Base-by-base conservation (phyloP, 2,329 filamentous ascomycete genomes). In the Alternaria sp. region DNA sequence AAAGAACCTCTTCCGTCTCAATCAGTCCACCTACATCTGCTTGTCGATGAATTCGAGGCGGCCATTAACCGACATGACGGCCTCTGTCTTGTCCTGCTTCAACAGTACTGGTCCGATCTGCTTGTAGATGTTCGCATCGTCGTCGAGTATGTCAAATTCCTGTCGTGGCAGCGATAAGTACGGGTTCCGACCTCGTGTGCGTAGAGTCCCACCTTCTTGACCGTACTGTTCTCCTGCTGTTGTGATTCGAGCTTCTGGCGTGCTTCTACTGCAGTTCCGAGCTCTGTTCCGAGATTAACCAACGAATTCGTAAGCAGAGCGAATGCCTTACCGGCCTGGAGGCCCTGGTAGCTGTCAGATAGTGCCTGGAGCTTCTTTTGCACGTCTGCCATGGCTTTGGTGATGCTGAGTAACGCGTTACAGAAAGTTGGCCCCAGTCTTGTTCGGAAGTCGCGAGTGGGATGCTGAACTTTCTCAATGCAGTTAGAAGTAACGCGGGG, bases 181-280 rank as follows among this genome's bases (percentile, higher is more conserved):
- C 55, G 20, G 27, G 12, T 16, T 12, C 18, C 9, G 20, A n/a
- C n/a, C 6, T 5, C 7, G 20, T 18, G 14, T 11, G 10, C 36
- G 5, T 45, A 22, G 10, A 20, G 11, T 7, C 40, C 79, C 69
- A 92, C 92, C 81, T 92, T 91, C 78, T 96, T 89, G 10, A 99
- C 95, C 16, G 91, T 90, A 50, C 90, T 82, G 77, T 98, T 99
- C 79, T 99, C 95, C 75, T 97, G 92, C 78, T 92, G 92, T 80
- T 99, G 95, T 7, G 93, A 92, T 78, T 97, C 94, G 7, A 99
- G 88, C 81, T 92, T 96, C 82, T 99, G 94, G 65, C 94, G 88
- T 10, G 93, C 91, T 45, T 89, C 85, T 27, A 98, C 88, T 18
- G 88, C 83, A 44, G 84, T 86, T 78, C 93, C 91, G 57, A 98